Conservation (phyloP, 306 rosid genomes). For the Delonix regia region DNA sequence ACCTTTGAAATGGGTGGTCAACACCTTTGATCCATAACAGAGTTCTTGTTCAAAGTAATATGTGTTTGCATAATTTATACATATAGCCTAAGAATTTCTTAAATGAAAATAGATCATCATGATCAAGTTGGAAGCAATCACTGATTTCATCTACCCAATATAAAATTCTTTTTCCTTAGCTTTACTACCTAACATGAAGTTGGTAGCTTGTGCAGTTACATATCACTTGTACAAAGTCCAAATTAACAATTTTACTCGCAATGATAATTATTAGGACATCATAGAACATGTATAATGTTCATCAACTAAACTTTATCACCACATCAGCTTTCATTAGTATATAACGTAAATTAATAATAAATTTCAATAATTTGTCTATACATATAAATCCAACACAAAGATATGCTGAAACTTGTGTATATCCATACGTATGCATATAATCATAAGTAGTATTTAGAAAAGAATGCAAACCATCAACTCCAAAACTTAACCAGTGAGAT, state of each 20-base stretch:
- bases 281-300: slow-evolving; percentile 5
- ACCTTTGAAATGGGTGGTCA: neutral
- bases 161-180: too few relatives aligned
- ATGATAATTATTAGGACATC: slow-evolving; percentile 21
- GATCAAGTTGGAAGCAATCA: neutral
- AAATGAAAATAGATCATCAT: neutral
- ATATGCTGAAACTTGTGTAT: slow-evolving; percentile 9
- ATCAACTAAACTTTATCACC: neutral
- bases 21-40: neutral
- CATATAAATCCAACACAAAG: neutral
- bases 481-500: too few relatives aligned
- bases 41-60: neutral
- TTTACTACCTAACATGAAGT: neutral
- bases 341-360: slow-evolving; percentile 23
- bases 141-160: neutral
- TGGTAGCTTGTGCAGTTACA: neutral
- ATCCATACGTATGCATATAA: slow-evolving; percentile 15
- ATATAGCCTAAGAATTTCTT: neutral
- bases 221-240: neutral
- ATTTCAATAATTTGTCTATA: slow-evolving; percentile 15
- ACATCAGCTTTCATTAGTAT: neutral
- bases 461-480: slow-evolving; percentile 79
- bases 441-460: slow-evolving; percentile 32
- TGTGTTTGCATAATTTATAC: neutral
- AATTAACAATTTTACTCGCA: neutral